These are phyloP conservation scores for Diaporthe longicolla DNA, from an alignment of 2,329 filamentous ascomycete species.

Conservation along the genomic window DNA sequence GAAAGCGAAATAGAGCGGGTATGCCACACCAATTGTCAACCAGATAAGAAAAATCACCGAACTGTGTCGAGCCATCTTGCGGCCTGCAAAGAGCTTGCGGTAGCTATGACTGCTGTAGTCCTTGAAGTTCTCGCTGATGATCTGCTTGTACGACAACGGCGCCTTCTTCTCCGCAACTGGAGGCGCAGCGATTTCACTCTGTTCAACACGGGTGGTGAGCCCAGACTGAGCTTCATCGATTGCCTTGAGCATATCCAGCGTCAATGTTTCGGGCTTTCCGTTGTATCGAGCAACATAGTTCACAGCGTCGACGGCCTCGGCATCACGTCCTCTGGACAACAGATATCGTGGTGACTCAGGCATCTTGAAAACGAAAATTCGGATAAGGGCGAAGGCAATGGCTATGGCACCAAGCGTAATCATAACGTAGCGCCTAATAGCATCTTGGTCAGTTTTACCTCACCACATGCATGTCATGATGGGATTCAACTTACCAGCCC, in stretches of 20 bases:
- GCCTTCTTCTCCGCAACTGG: constrained; percentile 11
- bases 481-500: constrained; percentile 56
- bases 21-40: constrained; percentile 62
- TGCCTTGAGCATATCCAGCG: constrained; percentile 53
- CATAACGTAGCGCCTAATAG: constrained; percentile 57
- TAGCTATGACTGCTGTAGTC: constrained; percentile 49
- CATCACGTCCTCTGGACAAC: constrained; percentile 59
- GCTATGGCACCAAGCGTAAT: constrained; percentile 61
- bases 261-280: constrained; percentile 53
- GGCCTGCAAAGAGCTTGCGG: constrained; percentile 51
- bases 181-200: neutral
- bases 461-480: too few species aligned
- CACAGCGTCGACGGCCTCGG: constrained; percentile 62
- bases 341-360: constrained; percentile 63
- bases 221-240: constrained; percentile 42
- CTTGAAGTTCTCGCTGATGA: constrained; percentile 48
- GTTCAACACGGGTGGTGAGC: neutral
- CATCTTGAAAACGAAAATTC: constrained; percentile 63
- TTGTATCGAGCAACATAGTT: constrained; percentile 61
- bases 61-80: constrained; percentile 53
- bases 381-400: constrained; percentile 59
- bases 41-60: constrained; percentile 58
- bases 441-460: neutral
- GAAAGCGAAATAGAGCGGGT: constrained; percentile 62
- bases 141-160: constrained; percentile 39